phyloP scores from a whole-genome alignment of 352 stramenopile species.

The Peronospora destructor region DNA sequence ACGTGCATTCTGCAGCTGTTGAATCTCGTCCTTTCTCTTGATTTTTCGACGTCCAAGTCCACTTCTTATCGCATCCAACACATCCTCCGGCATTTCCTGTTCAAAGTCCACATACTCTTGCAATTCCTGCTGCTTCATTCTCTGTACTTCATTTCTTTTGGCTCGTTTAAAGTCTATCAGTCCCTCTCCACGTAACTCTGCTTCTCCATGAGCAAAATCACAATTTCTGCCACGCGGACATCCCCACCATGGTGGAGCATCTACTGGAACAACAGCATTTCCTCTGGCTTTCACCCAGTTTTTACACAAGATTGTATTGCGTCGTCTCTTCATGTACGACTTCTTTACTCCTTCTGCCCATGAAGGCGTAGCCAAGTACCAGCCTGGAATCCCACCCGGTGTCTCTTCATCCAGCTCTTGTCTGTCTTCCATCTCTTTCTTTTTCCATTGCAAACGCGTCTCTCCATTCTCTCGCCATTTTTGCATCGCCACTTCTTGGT shows the following conservation, averaged over 20 bases:
- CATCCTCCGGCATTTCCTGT: conserved; percentile 49
- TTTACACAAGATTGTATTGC: conserved; percentile 70
- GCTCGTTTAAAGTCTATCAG: conserved; percentile 65
- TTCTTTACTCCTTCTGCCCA: conserved; percentile 80
- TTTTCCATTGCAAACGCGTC: conserved; percentile 37
- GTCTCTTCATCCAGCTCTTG: conserved; percentile 79
- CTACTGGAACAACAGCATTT: conserved; percentile 27
- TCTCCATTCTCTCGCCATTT: conserved; percentile 71
- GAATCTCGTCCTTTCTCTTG: conserved; percentile 19
- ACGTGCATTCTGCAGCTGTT: conserved; percentile 16
- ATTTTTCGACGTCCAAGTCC: conserved; percentile 47
- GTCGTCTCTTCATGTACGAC: conserved; percentile 79
- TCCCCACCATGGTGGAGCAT: conserved; percentile 71
- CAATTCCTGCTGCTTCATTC: conserved; percentile 57
- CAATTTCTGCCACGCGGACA: conserved; percentile 75
- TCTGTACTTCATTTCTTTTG: conserved; percentile 50
- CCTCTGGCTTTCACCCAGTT: conserved; percentile 66
- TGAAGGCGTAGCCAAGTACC: conserved; percentile 76
- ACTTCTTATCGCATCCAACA: conserved; percentile 61
- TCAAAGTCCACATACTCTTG: conserved; percentile 75
- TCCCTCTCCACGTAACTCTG: conserved; percentile 55
- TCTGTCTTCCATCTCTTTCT: conserved; percentile 44
- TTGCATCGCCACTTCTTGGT: conserved; percentile 78
- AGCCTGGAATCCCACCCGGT: conserved; percentile 73
- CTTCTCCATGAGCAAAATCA: conserved; percentile 79